Evolutionary conservation across 768 basidiomycete genomes (phyloP).

Genomic region (Suillus spraguei): DNA sequence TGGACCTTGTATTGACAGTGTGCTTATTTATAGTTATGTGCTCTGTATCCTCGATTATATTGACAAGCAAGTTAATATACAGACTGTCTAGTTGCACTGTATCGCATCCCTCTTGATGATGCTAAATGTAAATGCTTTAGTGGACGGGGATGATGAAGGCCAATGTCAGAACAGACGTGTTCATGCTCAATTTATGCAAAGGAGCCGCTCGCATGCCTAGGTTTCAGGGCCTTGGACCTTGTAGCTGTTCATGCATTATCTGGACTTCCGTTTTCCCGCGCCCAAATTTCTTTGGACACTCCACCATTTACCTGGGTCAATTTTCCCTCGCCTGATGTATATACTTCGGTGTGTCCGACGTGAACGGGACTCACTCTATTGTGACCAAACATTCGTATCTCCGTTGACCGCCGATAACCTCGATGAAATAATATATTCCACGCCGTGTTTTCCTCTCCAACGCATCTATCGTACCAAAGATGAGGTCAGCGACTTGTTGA

Average conservation of each 20-base stretch:
- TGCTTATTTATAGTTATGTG: neutral
- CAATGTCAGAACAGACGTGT: constrained; percentile 32
- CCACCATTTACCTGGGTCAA: constrained; percentile 71
- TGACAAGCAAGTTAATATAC: neutral
- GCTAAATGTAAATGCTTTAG: constrained; percentile 46
- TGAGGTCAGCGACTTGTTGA: constrained; percentile 79
- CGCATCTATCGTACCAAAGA: constrained; percentile 58
- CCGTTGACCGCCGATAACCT: constrained; percentile 71
- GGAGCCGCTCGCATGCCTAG: constrained; percentile 63
- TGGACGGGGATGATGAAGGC: constrained; percentile 40
- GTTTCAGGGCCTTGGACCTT: constrained; percentile 75
- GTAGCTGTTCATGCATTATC: constrained; percentile 73
- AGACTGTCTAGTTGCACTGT: neutral
- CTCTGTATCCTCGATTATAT: neutral
- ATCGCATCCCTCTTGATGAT: constrained; percentile 36
- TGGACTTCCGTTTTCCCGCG: constrained; percentile 80
- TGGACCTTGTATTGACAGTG: neutral
- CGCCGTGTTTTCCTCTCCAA: constrained; percentile 93
- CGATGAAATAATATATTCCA: constrained; percentile 62
- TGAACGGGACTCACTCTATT: constrained; percentile 91
- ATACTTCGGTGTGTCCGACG: constrained; percentile 75
- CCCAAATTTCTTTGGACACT: constrained; percentile 79
- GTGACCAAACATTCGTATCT: constrained; percentile 82
- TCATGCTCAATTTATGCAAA: constrained; percentile 37
- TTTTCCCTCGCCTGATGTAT: constrained; percentile 86